Base-by-base conservation (phyloP, 345 rosid species). In the Excoecaria agallocha region DNA sequence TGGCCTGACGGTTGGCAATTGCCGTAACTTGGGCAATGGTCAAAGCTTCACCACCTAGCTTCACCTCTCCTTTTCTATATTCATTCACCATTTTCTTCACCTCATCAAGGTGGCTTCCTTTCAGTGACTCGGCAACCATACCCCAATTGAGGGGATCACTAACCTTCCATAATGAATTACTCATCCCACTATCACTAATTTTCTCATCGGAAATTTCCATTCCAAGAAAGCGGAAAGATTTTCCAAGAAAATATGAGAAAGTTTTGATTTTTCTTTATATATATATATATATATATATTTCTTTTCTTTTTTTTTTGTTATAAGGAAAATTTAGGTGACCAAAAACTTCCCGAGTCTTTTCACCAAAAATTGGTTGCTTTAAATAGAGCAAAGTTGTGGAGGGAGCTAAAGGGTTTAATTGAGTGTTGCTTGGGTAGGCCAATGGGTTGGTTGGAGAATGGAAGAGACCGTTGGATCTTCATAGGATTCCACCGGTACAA, bases 51-150 rank as follows among this genome's bases (percentile, higher is more conserved):
- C 97, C 98, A 1, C 93, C 95, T 0, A 93, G 86, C 63, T 65
- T 77, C 12, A 91, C 90, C 71, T 81, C 76, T 0, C 89, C 87
- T 70, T 68, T 87, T 78, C 92, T 80, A 77, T 75, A 89, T 6
- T 91, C 93, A 17, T 72, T 82, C 0, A 93, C 87, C 98, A 93
- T 93, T 22, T 85, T 75, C 71, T 84, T 91, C 61, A 93, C 97
- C 73, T 91, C 97, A 1, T 91, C 94, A 19, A 91, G 83, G 79
- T 93, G 97, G 82, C 97, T 91, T 0, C 98, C 97, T 71, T 82
- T 87, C 67, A 93, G 56, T 39, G 91, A 84, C 74, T 91, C 91
- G 4, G 97, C 94, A 0, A 87, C 90, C 22, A 66, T 54, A 10
- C 82, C 86, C 97, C 97, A 91, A 70, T 87, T 87, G 75, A 93